Percentiles rank a stretch among this genome's conserved stretches.
These are phyloP conservation scores for Patellifolia procumbens DNA, from an alignment of 179 eudicot species.

Conservation along the genomic window DNA sequence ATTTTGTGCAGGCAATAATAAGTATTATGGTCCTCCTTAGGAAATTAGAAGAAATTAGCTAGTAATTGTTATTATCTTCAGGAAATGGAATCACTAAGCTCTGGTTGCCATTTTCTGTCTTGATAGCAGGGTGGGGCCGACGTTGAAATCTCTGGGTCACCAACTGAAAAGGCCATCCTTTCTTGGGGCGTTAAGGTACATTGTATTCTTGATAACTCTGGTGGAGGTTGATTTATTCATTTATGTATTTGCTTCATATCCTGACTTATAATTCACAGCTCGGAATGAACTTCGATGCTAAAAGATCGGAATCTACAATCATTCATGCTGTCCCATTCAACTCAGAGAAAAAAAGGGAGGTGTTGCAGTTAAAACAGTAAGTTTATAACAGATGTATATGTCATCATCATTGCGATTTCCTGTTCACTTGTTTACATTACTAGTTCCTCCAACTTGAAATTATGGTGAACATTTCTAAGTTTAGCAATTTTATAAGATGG, in stretches of 20 bases:
- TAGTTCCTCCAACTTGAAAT: neutral
- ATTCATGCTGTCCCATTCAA: constrained; percentile 54
- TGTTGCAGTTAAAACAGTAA: constrained; percentile 48
- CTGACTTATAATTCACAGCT: constrained; percentile 24
- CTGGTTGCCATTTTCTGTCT: neutral
- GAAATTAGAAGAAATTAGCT: no score
- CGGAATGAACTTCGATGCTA: constrained; percentile 45
- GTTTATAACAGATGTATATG: neutral
- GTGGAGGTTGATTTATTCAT: neutral
- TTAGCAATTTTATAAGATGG: neutral
- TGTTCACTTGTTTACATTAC: neutral
- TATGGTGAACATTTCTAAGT: neutral
- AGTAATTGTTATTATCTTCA: neutral
- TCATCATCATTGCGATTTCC: neutral
- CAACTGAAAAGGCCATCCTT: constrained; percentile 54
- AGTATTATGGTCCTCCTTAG: no score
- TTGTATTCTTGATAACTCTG: constrained; percentile 6
- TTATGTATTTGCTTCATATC: constrained; percentile 1
- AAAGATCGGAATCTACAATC: constrained; percentile 39
- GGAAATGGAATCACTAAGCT: neutral
- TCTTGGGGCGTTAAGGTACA: constrained; percentile 50
- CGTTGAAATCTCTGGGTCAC: constrained; percentile 48
- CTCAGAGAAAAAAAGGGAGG: constrained; percentile 55
- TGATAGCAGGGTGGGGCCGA: constrained; percentile 40
- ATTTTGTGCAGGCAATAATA: no score